phyloP scores from a whole-genome alignment of 176 grass and related monocot genomes.

The Hordeum marinum region DNA sequence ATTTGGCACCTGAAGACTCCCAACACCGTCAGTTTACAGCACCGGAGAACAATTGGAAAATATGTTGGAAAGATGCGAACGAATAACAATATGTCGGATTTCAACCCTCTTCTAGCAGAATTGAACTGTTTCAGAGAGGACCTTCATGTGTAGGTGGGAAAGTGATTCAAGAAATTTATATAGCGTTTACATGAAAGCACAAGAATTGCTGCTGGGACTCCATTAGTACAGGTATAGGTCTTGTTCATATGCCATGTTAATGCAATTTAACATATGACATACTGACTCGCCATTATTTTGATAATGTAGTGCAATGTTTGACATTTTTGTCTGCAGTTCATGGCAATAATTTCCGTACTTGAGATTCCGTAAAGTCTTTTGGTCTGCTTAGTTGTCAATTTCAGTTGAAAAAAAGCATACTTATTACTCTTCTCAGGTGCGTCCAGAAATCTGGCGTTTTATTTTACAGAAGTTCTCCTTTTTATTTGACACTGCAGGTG shows the following conservation, averaged over 20 bases:
- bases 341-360: constrained; percentile 6
- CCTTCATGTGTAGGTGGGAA: background rate
- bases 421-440: background rate
- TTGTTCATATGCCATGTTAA: background rate
- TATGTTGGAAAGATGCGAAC: constrained; percentile 88
- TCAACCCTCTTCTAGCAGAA: constrained; percentile 9
- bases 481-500: too few relatives aligned
- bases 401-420: background rate
- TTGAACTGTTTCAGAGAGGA: background rate
- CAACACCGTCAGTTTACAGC: constrained; percentile 77
- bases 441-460: too few relatives aligned
- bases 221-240: constrained; percentile 67
- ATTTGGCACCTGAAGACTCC: constrained; percentile 45
- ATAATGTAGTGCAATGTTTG: background rate
- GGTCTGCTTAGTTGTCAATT: constrained; percentile 7
- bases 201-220: constrained; percentile 73
- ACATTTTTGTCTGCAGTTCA: background rate
- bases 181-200: constrained; percentile 57
- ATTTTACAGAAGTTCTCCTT: too few relatives aligned
- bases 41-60: constrained; percentile 75
- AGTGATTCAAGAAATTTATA: background rate
- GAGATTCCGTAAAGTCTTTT: background rate
- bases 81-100: constrained; percentile 94
- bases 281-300: background rate
- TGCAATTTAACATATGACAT: constrained; percentile 1